These are phyloP conservation scores for Fusarium tjaetaba DNA, from an alignment of 2,329 filamentous ascomycete genomes.

Conservation along the genomic window DNA sequence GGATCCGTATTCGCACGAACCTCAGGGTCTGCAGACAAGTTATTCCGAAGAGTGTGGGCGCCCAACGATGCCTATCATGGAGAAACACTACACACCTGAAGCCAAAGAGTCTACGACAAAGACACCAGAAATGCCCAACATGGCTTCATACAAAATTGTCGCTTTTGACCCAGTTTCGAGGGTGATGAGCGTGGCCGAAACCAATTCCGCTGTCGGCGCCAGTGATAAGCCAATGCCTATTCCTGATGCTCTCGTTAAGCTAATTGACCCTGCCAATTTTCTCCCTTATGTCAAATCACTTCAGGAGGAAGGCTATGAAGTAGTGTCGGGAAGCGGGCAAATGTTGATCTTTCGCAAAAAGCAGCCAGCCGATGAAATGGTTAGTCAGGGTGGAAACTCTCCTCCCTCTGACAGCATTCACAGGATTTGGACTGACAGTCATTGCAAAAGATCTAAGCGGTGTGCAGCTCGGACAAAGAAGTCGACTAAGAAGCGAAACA, in stretches of 20 bases:
- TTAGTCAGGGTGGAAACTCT: constrained; percentile 63
- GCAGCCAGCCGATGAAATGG: constrained; percentile 58
- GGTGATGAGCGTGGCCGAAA: constrained; percentile 67
- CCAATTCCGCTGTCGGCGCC: constrained; percentile 63
- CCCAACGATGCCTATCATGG: constrained; percentile 49
- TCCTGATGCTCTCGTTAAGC: constrained; percentile 66
- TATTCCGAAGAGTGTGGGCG: constrained; percentile 56
- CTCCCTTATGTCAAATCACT: constrained; percentile 69
- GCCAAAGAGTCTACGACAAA: not conserved
- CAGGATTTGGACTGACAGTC: constrained; percentile 46
- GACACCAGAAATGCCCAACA: not conserved
- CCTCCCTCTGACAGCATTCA: constrained; percentile 68
- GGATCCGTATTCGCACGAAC: constrained; percentile 56
- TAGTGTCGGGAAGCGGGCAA: constrained; percentile 70
- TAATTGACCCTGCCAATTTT: constrained; percentile 72
- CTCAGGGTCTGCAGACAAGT: constrained; percentile 60
- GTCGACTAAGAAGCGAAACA: constrained; percentile 50
- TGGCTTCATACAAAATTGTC: constrained; percentile 67
- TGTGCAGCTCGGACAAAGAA: constrained; percentile 23
- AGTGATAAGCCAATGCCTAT: constrained; percentile 63
- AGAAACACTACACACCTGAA: constrained; percentile 45
- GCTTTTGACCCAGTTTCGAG: constrained; percentile 71
- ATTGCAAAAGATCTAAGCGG: not conserved
- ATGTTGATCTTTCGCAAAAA: constrained; percentile 74
- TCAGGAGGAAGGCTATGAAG: constrained; percentile 71